Evolutionary conservation across 1,284 basidiomycete genomes (phyloP).

Genomic region (Ceratobasidium papillatum): DNA sequence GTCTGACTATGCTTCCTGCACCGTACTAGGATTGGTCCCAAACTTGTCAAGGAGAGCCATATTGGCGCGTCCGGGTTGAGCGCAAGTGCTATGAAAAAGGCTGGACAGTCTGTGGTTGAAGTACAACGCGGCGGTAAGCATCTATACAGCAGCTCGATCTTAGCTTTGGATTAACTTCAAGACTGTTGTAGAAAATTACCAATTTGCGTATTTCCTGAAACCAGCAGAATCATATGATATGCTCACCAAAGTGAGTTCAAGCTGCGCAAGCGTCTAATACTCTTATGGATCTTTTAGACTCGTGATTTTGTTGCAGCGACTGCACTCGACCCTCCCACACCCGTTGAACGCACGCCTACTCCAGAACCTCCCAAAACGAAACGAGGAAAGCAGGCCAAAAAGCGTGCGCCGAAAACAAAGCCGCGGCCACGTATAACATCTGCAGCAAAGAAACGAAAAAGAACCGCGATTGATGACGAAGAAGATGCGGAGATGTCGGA

Average conservation of each 20-base stretch:
- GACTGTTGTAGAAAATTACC: conserved; percentile 41
- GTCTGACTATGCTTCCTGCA: neutral
- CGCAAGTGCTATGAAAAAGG: conserved; percentile 42
- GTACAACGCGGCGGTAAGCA: conserved; percentile 45
- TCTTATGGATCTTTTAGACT: neutral
- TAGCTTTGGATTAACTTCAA: neutral
- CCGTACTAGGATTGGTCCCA: conserved; percentile 42
- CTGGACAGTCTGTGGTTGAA: conserved; percentile 44
- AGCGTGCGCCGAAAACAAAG: conserved; percentile 20
- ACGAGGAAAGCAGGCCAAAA: conserved; percentile 17
- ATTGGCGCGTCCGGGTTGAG: conserved; percentile 37
- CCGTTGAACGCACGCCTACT: neutral
- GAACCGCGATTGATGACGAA: conserved; percentile 9
- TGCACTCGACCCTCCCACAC: neutral
- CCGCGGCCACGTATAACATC: conserved; percentile 13
- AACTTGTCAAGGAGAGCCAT: conserved; percentile 43
- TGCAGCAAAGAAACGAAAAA: conserved; percentile 30
- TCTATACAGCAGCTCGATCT: neutral
- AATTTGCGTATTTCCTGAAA: conserved; percentile 46
- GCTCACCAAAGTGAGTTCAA: conserved; percentile 42
- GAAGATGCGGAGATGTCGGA: conserved; percentile 37
- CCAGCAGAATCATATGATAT: conserved; percentile 43
- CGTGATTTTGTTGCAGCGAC: conserved; percentile 35
- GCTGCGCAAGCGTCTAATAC: neutral
- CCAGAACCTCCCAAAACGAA: conserved; percentile 16